A percentile compares a stretch with the other conserved stretches of the same genome.
phyloP scores from a whole-genome alignment of 2,329 filamentous ascomycete species.

The Alternaria gaisen region DNA sequence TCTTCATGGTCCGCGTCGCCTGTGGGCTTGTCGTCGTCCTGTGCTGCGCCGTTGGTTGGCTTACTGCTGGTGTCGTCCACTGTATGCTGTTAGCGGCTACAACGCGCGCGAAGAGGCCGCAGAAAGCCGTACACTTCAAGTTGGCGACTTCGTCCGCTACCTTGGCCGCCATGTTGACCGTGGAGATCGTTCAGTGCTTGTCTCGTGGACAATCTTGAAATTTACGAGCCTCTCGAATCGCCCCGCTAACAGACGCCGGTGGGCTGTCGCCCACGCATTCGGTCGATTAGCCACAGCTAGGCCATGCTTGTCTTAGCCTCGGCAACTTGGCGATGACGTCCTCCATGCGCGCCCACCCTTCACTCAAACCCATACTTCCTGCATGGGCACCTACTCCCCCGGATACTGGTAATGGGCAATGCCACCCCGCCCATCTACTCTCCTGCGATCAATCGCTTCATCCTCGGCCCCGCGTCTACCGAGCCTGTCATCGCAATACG shows the following conservation, averaged over 20 bases:
- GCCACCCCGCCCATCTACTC: slow-evolving; percentile 31
- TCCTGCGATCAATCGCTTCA: slow-evolving; percentile 24
- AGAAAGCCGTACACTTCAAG: slow-evolving; percentile 45
- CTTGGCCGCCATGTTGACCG: slow-evolving; percentile 49
- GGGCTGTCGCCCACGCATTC: slow-evolving; percentile 17
- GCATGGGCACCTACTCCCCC: slow-evolving; percentile 5
- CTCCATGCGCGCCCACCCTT: slow-evolving; percentile 22
- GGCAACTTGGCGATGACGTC: slow-evolving; percentile 37
- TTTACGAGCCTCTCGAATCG: slow-evolving; percentile 21
- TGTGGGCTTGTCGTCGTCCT: slow-evolving; percentile 50
- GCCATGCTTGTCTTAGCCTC: slow-evolving; percentile 10
- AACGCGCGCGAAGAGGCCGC: background rate
- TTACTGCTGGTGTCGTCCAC: slow-evolving; percentile 50
- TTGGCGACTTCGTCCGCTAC: slow-evolving; percentile 49
- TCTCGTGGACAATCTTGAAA: slow-evolving; percentile 22
- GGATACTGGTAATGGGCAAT: slow-evolving; percentile 34
- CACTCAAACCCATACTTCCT: slow-evolving; percentile 11
- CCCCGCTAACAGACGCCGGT: slow-evolving; percentile 22
- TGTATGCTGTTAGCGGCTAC: slow-evolving; percentile 25
- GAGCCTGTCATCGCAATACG: slow-evolving; percentile 17
- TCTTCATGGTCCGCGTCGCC: slow-evolving; percentile 62
- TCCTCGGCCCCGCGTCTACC: background rate
- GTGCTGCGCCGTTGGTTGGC: slow-evolving; percentile 37
- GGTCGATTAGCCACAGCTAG: slow-evolving; percentile 21
- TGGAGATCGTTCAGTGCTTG: slow-evolving; percentile 10